These are phyloP conservation scores for Fraxinus quadrangulata DNA, from an alignment of 257 asterid species.

Conservation along the genomic window DNA sequence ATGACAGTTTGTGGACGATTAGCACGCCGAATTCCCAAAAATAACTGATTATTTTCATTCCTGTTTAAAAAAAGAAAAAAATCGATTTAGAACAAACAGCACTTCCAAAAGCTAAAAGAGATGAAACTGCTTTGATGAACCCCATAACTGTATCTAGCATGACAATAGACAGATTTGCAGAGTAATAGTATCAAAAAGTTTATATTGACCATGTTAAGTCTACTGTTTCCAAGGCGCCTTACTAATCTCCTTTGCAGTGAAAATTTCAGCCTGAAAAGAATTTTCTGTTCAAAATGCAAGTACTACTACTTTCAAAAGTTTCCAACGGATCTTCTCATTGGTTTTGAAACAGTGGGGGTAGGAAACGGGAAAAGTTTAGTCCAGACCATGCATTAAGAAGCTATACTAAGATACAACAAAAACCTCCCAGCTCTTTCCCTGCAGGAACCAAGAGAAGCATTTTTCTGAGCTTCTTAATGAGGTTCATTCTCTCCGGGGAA, in stretches of 20 bases:
- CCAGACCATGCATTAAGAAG: background rate
- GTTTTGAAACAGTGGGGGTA: background rate
- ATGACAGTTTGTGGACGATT: constrained; percentile 82
- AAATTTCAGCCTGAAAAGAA: background rate
- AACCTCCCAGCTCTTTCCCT: too few relatives aligned
- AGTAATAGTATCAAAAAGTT: background rate
- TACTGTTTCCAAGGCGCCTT: background rate
- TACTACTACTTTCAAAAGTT: background rate
- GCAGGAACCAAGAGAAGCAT: background rate
- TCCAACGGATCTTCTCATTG: background rate
- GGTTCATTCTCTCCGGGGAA: background rate
- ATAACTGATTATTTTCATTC: constrained; percentile 82
- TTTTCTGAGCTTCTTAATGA: background rate
- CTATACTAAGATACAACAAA: background rate
- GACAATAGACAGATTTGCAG: background rate
- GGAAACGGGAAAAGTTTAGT: background rate
- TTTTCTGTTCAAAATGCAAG: background rate
- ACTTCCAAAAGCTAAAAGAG: constrained; percentile 1
- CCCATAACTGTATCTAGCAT: background rate
- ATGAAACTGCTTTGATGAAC: background rate
- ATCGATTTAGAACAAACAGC: background rate
- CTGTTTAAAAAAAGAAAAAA: constrained; percentile 31
- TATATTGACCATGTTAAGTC: background rate
- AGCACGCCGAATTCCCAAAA: constrained; percentile 89
- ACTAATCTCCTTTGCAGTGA: background rate